These are phyloP conservation scores for Leptosphaerulina australis DNA, from an alignment of 2,329 filamentous ascomycete species.

Conservation along the genomic window DNA sequence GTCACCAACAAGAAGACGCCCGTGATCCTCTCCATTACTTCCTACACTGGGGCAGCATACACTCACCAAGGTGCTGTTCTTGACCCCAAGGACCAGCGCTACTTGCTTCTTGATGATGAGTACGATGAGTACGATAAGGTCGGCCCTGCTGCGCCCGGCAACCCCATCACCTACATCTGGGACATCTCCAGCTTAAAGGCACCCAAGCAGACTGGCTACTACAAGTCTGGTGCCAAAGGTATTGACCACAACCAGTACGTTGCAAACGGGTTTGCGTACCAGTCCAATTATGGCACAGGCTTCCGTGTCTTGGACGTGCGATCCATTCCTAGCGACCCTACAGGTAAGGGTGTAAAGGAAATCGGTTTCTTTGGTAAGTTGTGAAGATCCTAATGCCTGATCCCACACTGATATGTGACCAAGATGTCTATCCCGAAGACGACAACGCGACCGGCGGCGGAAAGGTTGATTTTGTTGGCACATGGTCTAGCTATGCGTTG, in stretches of 20 bases:
- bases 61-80: slow-evolving; percentile 65
- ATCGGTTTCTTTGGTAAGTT: slow-evolving; percentile 48
- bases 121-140: slow-evolving; percentile 49
- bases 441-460: slow-evolving; percentile 49
- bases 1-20: slow-evolving; percentile 57
- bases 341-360: slow-evolving; percentile 51
- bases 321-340: slow-evolving; percentile 50
- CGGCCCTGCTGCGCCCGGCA: slow-evolving; percentile 41
- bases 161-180: slow-evolving; percentile 51
- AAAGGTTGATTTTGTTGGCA: slow-evolving; percentile 52
- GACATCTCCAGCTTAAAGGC: slow-evolving; percentile 43
- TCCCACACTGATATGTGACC: slow-evolving; percentile 3
- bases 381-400: background rate
- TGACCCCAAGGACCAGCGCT: slow-evolving; percentile 44
- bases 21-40: slow-evolving; percentile 59
- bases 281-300: slow-evolving; percentile 53
- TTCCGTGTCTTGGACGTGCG: slow-evolving; percentile 52
- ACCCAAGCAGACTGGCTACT: slow-evolving; percentile 52
- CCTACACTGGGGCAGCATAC: slow-evolving; percentile 63
- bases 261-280: slow-evolving; percentile 51
- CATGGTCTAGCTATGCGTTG: slow-evolving; percentile 52
- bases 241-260: slow-evolving; percentile 58
- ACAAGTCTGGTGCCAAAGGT: slow-evolving; percentile 48
- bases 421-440: slow-evolving; percentile 53
- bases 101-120: slow-evolving; percentile 49